Evolutionary conservation across 169 alveolate species (phyloP), one percentile per base, ranked within the genome.

Genomic region (Plasmodium cynomolgi): DNA sequence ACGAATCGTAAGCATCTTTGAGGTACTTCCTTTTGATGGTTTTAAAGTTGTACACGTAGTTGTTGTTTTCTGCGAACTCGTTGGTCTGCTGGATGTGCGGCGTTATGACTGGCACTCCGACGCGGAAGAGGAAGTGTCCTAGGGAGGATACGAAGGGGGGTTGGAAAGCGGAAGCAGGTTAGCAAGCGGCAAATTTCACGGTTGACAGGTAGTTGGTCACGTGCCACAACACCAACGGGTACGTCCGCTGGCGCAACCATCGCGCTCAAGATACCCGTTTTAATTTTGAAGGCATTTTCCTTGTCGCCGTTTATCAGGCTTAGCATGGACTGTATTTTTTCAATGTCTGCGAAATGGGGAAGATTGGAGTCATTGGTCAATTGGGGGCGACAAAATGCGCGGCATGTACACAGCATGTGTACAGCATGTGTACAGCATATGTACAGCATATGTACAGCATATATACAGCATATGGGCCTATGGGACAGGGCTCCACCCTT

Each of bases 201-300:
- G 9, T 50, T 50, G 26, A 13, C 6, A 17, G 9, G 1, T 50
- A 15, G 62, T 47, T 47, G 62, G 7, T 50, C 62, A 50, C 23
- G 8, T 17, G 23, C 62, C 23, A 9, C 77, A 68, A 29, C 20
- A 23, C 9, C 77, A 20, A 11, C 3, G 37, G 17, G 41, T 68
- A 68, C 37, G n/a, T 23, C 15, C 37, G 6, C 31, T 8, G 37
- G 37, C 5, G n/a, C 31, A 11, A 2, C n/a, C 41, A 68, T 50
- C n/a, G 37, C 77, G 37, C 39, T 7, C 13, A 47, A 34, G 15
- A 83, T 56, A 91, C 95, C 95, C 23, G 95, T 91, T 91, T 91
- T 91, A 41, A 91, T 91, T 81, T 81, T 91, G 75, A 91, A 91
- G 68, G 95, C 95, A 91, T 91, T 91, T 91, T 91, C 95, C 56